Evolutionary conservation across 2,329 filamentous ascomycete genomes (phyloP).

Genomic region (Microdochium bolleyi): DNA sequence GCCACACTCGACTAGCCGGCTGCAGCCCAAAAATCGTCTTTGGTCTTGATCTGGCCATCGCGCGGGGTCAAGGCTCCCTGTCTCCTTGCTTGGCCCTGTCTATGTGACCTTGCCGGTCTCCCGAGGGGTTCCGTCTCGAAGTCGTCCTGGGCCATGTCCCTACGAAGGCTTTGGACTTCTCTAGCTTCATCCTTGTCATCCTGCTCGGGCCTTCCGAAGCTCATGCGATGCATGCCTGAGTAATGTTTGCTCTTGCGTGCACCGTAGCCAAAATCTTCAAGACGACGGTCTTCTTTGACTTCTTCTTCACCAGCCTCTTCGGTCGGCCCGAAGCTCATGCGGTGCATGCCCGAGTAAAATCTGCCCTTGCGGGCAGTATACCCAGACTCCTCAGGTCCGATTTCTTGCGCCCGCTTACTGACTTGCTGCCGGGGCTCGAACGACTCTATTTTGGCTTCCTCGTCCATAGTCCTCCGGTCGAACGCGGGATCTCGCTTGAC

Average conservation of each 20-base stretch:
- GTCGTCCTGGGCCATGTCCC: background rate
- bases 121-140: background rate
- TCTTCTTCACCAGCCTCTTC: background rate
- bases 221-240: background rate
- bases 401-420: background rate
- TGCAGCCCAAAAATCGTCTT: background rate
- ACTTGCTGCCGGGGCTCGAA: background rate
- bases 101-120: background rate
- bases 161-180: background rate
- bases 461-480: background rate
- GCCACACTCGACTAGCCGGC: background rate
- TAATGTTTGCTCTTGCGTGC: background rate
- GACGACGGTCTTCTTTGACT: too few species aligned
- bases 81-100: background rate
- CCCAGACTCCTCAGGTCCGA: background rate
- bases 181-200: background rate
- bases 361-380: background rate
- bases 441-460: background rate
- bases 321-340: background rate
- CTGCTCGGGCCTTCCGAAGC: background rate
- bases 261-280: background rate
- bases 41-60: background rate
- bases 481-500: conserved; percentile 6
- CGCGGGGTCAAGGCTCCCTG: background rate
- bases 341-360: background rate